Base-by-base conservation (phyloP, 441 rosid genomes). In the Populus hybrid region DNA sequence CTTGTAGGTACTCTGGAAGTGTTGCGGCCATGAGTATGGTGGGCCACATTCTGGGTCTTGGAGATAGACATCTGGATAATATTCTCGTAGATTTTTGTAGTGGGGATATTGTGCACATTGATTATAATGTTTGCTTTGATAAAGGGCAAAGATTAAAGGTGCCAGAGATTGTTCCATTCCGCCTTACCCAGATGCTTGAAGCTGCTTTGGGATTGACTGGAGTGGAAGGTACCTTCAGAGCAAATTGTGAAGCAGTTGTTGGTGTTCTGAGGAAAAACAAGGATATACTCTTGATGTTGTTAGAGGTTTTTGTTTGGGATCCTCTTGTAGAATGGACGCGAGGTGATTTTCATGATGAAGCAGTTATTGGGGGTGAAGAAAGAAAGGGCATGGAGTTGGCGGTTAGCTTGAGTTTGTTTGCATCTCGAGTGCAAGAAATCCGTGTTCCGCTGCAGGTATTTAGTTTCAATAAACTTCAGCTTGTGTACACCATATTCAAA, bases 341-440 rank as follows among this genome's bases (percentile, higher is more conserved):
- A 77, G 99, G 92, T 76, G 97, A 96, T 86, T 94, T 93, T 83
- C 99, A 92, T 73, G 98, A 96, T 89, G 99, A 93, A 81, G 97
- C 98, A 79, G 98, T 98, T 73, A 94, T 94, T 86, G 98, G 93
- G 77, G 98, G 98, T 79, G 98, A 91, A 86, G 99, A 96, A 89
- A 93, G 99, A 85, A 96, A 94, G 86, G 98, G 98, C 83, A 96
- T 96, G 99, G 99, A 96, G 85, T 84, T 94, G 82, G 98, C 99
- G 10, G 98, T 96, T 83, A 93, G 98, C 90, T 89, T 96, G 91
- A 96, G 98, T 87, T 92, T 96, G 82, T 96, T 96, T 93, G 92
- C 98, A 78, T 94, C 99, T 75, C 90, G 99, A 80, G 95, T 96
- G 86, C 99, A 94, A 87, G 99, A 96, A 88, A 93, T 94, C 74